Percentiles rank a stretch among this genome's conserved stretches.
Conservation (phyloP, 371 early-diverging fungal genomes). For the Rhizopus microsporus region DNA sequence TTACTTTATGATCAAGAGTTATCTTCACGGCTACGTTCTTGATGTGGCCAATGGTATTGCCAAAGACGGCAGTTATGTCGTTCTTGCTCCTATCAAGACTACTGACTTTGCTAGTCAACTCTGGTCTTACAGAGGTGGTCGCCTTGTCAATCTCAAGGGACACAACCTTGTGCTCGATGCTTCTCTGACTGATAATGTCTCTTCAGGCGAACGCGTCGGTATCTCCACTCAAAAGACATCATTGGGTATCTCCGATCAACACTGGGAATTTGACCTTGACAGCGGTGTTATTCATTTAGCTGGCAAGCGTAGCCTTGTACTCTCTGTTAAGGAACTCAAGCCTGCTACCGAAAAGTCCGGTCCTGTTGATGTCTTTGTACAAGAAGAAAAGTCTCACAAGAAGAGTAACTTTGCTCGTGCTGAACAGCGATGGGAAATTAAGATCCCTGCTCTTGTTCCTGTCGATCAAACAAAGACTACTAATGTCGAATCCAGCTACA, state of each 20-base stretch:
- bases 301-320: slow-evolving; percentile 32
- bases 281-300: slow-evolving; percentile 32
- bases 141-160: slow-evolving; percentile 50
- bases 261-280: slow-evolving; percentile 36
- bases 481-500: slow-evolving; percentile 25
- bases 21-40: slow-evolving; percentile 42
- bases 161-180: slow-evolving; percentile 38
- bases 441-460: slow-evolving; percentile 40
- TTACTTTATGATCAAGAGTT: slow-evolving; percentile 50
- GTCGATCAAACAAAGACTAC: slow-evolving; percentile 16
- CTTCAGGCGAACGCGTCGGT: slow-evolving; percentile 36
- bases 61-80: slow-evolving; percentile 29
- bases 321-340: slow-evolving; percentile 41
- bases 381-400: slow-evolving; percentile 37
- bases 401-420: slow-evolving; percentile 28
- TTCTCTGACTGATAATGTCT: slow-evolving; percentile 20
- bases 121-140: slow-evolving; percentile 55
- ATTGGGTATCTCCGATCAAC: slow-evolving; percentile 27
- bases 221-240: slow-evolving; percentile 26
- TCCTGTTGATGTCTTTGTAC: slow-evolving; percentile 35
- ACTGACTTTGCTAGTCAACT: slow-evolving; percentile 51
- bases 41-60: slow-evolving; percentile 32
- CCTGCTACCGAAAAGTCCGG: slow-evolving; percentile 17
- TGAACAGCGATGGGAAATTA: slow-evolving; percentile 48
- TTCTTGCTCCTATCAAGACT: slow-evolving; percentile 33